Conservation (phyloP, 2,329 filamentous ascomycete species). For the Penicillium sp. region DNA sequence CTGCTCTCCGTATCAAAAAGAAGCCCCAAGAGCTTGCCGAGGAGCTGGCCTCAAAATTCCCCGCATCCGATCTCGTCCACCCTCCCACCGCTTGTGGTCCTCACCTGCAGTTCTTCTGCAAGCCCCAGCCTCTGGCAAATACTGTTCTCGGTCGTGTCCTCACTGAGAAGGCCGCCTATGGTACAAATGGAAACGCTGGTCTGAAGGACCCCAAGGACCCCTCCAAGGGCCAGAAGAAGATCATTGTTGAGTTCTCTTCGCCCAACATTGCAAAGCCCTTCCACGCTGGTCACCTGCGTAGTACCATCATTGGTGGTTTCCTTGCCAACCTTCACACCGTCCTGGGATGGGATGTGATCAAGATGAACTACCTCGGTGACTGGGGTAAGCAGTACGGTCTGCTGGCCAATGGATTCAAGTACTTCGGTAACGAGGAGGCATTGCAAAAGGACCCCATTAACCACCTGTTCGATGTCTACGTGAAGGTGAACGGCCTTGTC, state of each 20-base stretch:
- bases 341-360: conserved; percentile 62
- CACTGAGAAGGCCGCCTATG: conserved; percentile 57
- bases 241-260: conserved; percentile 66
- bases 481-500: conserved; percentile 61
- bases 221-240: conserved; percentile 57
- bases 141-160: conserved; percentile 62
- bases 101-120: conserved; percentile 68
- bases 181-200: conserved; percentile 60
- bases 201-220: conserved; percentile 59
- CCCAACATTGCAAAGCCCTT: conserved; percentile 69
- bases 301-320: conserved; percentile 68
- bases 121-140: conserved; percentile 55
- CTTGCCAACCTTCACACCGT: conserved; percentile 61
- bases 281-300: conserved; percentile 64
- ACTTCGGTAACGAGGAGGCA: conserved; percentile 62
- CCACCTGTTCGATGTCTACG: conserved; percentile 66
- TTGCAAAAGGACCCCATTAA: conserved; percentile 62
- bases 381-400: conserved; percentile 70
- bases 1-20: conserved; percentile 53
- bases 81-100: conserved; percentile 57
- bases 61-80: conserved; percentile 58
- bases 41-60: conserved; percentile 59
- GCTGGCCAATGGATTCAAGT: conserved; percentile 62
- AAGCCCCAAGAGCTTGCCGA: conserved; percentile 58
- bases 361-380: conserved; percentile 68